Conservation (phyloP, 352 stramenopile genomes). For the Phytophthora sojae region DNA sequence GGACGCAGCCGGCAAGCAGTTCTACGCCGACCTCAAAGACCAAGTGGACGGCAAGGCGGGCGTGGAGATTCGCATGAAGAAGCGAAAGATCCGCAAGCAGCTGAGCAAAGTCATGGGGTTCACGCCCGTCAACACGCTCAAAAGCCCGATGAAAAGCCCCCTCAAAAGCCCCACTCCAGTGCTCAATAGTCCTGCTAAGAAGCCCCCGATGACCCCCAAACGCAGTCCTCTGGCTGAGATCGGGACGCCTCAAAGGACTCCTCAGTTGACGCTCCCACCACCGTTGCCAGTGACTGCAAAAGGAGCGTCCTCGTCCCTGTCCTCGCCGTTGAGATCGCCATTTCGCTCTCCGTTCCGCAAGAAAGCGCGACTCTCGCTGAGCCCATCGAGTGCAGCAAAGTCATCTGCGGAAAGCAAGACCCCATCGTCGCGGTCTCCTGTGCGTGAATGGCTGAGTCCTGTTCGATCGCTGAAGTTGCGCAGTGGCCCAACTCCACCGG, state of each 20-base stretch:
- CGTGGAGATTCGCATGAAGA: conserved; percentile 69
- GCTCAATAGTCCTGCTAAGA: conserved; percentile 49
- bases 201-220: conserved; percentile 45
- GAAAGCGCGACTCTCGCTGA: conserved; percentile 52
- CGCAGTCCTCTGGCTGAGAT: conserved; percentile 54
- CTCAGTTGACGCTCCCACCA: conserved; percentile 48
- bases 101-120: conserved; percentile 69
- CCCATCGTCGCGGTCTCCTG: conserved; percentile 39
- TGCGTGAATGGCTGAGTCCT: conserved; percentile 76
- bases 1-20: conserved; percentile 53
- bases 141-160: conserved; percentile 54
- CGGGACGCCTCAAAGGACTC: conserved; percentile 57
- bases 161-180: conserved; percentile 30
- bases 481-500: conserved; percentile 42
- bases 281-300: conserved; percentile 58
- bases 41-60: conserved; percentile 69
- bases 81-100: conserved; percentile 83
- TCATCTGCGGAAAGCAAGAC: conserved; percentile 6
- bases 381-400: conserved; percentile 35
- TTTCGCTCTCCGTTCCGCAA: conserved; percentile 84
- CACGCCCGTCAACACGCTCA: conserved; percentile 73
- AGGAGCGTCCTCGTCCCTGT: conserved; percentile 42
- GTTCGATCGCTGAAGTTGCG: conserved; percentile 48
- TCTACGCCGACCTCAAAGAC: conserved; percentile 68
- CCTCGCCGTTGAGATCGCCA: conserved; percentile 65